A percentile compares a stretch with the other conserved stretches of the same genome.
Conservation (phyloP, 2,329 filamentous ascomycete genomes). For the Fusarium pseudocircinatum region DNA sequence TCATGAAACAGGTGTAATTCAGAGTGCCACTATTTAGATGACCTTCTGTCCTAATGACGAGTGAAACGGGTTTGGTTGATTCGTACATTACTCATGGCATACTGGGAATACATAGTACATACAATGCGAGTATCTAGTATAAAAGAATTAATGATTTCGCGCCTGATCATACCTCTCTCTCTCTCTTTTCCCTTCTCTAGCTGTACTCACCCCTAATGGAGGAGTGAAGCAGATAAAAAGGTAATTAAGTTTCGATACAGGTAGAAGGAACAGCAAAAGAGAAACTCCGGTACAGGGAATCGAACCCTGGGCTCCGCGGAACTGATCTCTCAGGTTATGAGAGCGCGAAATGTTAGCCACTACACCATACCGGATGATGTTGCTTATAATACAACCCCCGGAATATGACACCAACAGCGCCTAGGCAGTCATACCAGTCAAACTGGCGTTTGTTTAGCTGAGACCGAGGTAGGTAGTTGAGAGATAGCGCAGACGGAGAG, state of each 20-base stretch:
- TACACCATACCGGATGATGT: conserved; percentile 45
- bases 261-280: background rate
- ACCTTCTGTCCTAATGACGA: background rate
- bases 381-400: fast-evolving
- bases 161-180: background rate
- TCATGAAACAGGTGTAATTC: background rate
- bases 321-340: conserved; percentile 42
- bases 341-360: conserved; percentile 49
- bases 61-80: background rate
- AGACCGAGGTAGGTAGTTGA: too few relatives aligned
- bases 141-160: background rate
- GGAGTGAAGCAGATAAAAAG: background rate
- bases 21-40: background rate
- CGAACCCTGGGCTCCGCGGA: conserved; percentile 43
- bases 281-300: conserved; percentile 43
- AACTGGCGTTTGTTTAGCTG: background rate
- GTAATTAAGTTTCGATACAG: background rate
- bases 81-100: background rate
- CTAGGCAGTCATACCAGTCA: too few relatives aligned
- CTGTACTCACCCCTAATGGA: background rate
- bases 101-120: too few relatives aligned
- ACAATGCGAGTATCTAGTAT: background rate
- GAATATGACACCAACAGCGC: fast-evolving
- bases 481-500: background rate
- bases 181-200: background rate